These are phyloP conservation scores for Lepidium sativum DNA, from an alignment of 345 rosid genomes.

Conservation along the genomic window DNA sequence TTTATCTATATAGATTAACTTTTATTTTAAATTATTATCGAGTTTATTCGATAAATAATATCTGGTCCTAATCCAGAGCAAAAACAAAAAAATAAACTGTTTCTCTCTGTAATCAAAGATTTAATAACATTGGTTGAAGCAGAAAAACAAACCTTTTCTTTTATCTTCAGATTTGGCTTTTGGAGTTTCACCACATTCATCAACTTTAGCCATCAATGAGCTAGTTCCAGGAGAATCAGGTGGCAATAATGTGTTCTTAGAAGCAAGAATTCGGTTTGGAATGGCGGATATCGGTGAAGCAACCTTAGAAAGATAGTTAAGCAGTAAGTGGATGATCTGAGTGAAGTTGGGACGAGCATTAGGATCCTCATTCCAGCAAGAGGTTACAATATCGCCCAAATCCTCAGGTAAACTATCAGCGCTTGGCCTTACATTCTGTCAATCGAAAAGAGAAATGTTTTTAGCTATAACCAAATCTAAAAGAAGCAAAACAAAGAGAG, in stretches of 20 bases:
- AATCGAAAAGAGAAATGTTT: background rate
- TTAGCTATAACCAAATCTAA: background rate
- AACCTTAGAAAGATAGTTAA: conserved; percentile 48
- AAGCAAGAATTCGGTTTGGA: conserved; percentile 49
- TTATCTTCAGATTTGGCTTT: conserved; percentile 45
- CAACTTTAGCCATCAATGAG: conserved; percentile 69
- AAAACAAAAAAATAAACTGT: conserved; percentile 4
- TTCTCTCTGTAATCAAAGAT: background rate
- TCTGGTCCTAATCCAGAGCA: conserved; percentile 16
- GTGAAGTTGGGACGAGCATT: conserved; percentile 77
- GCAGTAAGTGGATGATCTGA: conserved; percentile 77
- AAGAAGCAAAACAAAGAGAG: background rate
- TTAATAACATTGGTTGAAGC: conserved; percentile 76
- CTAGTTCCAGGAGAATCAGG: conserved; percentile 95
- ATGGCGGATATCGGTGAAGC: conserved; percentile 49
- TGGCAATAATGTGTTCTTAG: conserved; percentile 55
- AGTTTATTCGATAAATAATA: too few species aligned
- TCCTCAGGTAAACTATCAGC: conserved; percentile 80
- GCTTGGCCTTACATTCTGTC: conserved; percentile 83
- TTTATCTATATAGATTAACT: too few species aligned
- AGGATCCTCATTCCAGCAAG: conserved; percentile 94
- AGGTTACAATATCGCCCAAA: conserved; percentile 62
- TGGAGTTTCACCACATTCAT: conserved; percentile 63
- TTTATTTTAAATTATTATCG: too few species aligned
- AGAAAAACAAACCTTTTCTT: conserved; percentile 66